Conservation (phyloP, 805 yeast species). For the Barnettozyma pratensis region DNA sequence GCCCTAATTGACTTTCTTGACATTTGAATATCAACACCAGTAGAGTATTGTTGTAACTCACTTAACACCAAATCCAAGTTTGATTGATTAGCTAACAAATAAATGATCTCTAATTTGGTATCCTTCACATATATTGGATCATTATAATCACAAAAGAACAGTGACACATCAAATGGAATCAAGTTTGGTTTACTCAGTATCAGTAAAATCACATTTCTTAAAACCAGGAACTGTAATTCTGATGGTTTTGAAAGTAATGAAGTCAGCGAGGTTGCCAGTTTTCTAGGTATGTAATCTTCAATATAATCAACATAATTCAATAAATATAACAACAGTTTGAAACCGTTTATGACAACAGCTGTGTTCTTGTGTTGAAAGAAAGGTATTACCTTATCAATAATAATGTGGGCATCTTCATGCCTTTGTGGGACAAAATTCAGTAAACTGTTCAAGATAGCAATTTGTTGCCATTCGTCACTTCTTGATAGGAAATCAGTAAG, state of each 20-base stretch:
- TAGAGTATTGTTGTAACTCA: slow-evolving; percentile 82
- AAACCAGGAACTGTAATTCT: slow-evolving; percentile 77
- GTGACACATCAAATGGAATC: slow-evolving; percentile 61
- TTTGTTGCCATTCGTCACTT: slow-evolving; percentile 61
- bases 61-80: slow-evolving; percentile 59
- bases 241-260: slow-evolving; percentile 69
- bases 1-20: slow-evolving; percentile 85
- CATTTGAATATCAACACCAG: slow-evolving; percentile 82
- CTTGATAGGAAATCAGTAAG: slow-evolving; percentile 31
- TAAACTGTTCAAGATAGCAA: slow-evolving; percentile 58
- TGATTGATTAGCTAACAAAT: slow-evolving; percentile 62
- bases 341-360: slow-evolving; percentile 72
- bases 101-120: slow-evolving; percentile 83
- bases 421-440: slow-evolving; percentile 67
- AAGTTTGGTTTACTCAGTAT: slow-evolving; percentile 62
- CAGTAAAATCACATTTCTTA: slow-evolving; percentile 74
- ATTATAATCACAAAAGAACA: slow-evolving; percentile 76
- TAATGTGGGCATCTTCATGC: slow-evolving; percentile 54
- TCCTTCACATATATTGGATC: slow-evolving; percentile 88
- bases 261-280: slow-evolving; percentile 64
- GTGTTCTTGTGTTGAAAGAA: slow-evolving; percentile 76
- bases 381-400: slow-evolving; percentile 65
- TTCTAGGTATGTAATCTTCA: slow-evolving; percentile 50
- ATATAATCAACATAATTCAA: slow-evolving; percentile 63
- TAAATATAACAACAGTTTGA: slow-evolving; percentile 66